Evolutionary conservation across 2,329 filamentous ascomycete genomes (phyloP), one percentile per base, ranked within the genome.

Genomic region (Aspergillus sp.): DNA sequence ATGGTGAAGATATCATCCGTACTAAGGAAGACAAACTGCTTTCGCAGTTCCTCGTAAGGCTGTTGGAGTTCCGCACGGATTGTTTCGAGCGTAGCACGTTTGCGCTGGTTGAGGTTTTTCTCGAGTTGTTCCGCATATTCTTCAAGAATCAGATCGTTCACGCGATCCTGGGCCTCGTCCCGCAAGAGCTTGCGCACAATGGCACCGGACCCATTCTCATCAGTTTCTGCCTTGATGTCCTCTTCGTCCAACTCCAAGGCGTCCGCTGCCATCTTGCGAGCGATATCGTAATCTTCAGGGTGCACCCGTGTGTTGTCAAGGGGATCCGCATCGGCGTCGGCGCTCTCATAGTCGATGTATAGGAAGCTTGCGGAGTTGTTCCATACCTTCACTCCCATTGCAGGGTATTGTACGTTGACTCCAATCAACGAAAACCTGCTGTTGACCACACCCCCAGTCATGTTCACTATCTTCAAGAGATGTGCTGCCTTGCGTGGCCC

Each of bases 311-410:
- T 99, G 71, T 95, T 96, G 76, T 99, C 95, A 24, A 99, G 82
- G 58, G 96, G 96, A 71, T 99, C 95, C 1, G 93, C 91, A 13
- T 89, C 84, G 2, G 88, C 83, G 66, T 91, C 91, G 13, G 88
- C 86, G n/a, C 86, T 83, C 64, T 97, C 93, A 69, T 91, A 97
- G 54, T 90, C 87, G 59, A 99, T 90, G 70, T 87, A 96, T 37
- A 99, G 78, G 79, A 98, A 98, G 78, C 93, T 97, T 57, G 95
- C 93, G 70, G 92, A 97, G 73, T 99, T 99, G 73, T 92, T 92
- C 88, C 91, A 99, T 22, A 98, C 92, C 62, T 90, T 89, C 12
- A 91, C 89, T 1, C 92, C 91, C 68, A 98, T 91, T 3, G 95
- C 90, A 0, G 89, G 88, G 64, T 88, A 87, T 64, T 87, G 88